phyloP scores from a whole-genome alignment of 345 rosid genomes.

The Eucalyptus tenuipes region DNA sequence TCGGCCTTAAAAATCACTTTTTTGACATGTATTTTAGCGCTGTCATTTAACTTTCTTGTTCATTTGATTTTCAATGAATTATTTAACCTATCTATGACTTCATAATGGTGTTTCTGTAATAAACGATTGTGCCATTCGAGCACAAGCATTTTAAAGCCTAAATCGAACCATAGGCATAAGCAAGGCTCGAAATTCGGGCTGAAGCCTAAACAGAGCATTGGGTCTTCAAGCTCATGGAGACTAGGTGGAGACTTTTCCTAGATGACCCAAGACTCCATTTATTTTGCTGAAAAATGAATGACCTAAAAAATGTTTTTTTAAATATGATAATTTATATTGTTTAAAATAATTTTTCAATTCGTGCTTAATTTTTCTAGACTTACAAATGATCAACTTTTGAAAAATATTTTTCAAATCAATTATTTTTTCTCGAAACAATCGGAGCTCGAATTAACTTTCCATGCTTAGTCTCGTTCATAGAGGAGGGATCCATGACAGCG shows the following conservation, averaged over 20 bases:
- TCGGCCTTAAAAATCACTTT: background rate
- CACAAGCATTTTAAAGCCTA: background rate
- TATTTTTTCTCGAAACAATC: rapidly evolving
- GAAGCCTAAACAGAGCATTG: background rate
- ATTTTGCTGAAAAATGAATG: too few relatives aligned
- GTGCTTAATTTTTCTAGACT: too few relatives aligned
- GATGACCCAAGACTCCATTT: rapidly evolving
- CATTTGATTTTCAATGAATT: background rate
- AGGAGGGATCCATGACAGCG: background rate
- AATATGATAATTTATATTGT: rapidly evolving
- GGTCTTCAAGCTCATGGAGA: background rate
- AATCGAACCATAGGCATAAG: rapidly evolving
- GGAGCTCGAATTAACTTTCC: background rate
- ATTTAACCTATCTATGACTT: background rate
- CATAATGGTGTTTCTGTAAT: background rate
- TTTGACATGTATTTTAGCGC: rapidly evolving
- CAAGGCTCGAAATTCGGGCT: rapidly evolving
- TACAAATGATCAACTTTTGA: background rate
- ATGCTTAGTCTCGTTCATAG: background rate
- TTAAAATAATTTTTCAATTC: background rate
- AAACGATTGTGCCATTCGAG: background rate
- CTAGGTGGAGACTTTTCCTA: background rate
- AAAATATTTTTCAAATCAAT: background rate
- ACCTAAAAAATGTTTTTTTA: rapidly evolving
- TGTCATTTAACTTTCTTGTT: background rate